Percentiles rank a stretch among this genome's conserved stretches.
Conservation (phyloP, 108 stramenopile genomes). For the Conticribra guillardii region DNA sequence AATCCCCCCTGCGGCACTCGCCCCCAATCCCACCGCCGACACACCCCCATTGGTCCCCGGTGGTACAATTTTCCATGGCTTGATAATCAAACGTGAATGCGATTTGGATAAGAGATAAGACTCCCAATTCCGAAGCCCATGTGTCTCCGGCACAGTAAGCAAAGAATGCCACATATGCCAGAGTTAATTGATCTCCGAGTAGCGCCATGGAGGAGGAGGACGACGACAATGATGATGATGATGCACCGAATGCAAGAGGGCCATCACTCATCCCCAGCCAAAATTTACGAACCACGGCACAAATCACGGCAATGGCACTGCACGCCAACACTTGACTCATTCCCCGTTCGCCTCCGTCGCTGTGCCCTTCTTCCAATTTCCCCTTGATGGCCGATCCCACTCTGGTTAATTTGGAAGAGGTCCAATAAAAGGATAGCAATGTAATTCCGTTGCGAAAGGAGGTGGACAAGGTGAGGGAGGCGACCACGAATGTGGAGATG, state of each 20-base stretch:
- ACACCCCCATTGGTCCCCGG: conserved; percentile 88
- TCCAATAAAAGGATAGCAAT: conserved; percentile 78
- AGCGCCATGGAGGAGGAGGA: conserved; percentile 61
- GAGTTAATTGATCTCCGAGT: conserved; percentile 65
- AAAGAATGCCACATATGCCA: conserved; percentile 41
- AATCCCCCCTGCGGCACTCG: conserved; percentile 69
- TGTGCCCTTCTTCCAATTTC: conserved; percentile 60
- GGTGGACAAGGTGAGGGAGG: conserved; percentile 58
- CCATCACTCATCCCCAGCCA: conserved; percentile 50
- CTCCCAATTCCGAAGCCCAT: conserved; percentile 84
- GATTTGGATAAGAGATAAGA: conserved; percentile 61
- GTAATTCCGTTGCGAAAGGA: conserved; percentile 68
- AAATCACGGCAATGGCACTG: conserved; percentile 59
- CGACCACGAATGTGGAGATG: conserved; percentile 69
- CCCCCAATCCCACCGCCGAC: conserved; percentile 58
- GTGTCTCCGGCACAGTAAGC: conserved; percentile 84
- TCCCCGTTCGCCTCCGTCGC: conserved; percentile 56
- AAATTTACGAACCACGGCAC: conserved; percentile 45
- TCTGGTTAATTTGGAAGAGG: conserved; percentile 74
- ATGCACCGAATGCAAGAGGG: neutral
- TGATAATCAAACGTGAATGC: conserved; percentile 61
- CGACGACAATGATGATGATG: conserved; percentile 7
- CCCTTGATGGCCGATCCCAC: conserved; percentile 57
- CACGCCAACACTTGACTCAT: conserved; percentile 73
- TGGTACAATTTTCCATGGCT: conserved; percentile 62